Evolutionary conservation across 495 filamentous ascomycete species (phyloP), one percentile per base, ranked within the genome.

Genomic region (Daldinia caldariorum): DNA sequence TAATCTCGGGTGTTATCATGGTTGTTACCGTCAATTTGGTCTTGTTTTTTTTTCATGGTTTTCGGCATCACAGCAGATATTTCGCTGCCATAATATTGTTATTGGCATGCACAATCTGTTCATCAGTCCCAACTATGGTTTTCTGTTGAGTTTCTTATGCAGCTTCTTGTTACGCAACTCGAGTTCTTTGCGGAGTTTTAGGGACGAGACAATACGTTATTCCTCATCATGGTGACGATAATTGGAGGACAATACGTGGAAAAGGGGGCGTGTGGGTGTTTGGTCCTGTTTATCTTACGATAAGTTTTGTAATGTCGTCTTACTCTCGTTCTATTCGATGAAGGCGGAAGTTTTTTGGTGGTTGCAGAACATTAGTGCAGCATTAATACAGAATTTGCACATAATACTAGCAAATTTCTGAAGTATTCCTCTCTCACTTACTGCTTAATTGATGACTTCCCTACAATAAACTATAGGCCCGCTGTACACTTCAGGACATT

Each of bases 191-290:
- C 45, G 43, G 59, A 61, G 55, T 70, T 70, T 49, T 61, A 59
- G 56, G 66, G 65, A 62, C 69, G 75, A 62, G 61, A 67, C 66
- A 53, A 61, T 63, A 71, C 74, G 67, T 73, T 65, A 67, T 62
- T 69, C 20, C 66, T 67, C 66, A 67, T 75, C 54, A 67, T 75
- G 49, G 58, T 58, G 53, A 56, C 43, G 55, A 61, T 61, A 63
- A 53, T 67, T 60, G 57, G 62, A 66, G 67, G 62, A 71, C 37
- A 50, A 65, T 72, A 64, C 54, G 31, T 61, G 56, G 68, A 56
- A 66, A 71, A 39, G 62, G 71, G 62, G 64, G 39, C 49, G 26
- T 56, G 57, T 60, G 69, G 58, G 63, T 59, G 47, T 14, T 71
- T 58, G 38, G 54, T 34, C 63, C 47, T 41, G 66, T 59, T 74